Conservation (phyloP, 495 filamentous ascomycete genomes). For the Lasiosphaeria hispida region DNA sequence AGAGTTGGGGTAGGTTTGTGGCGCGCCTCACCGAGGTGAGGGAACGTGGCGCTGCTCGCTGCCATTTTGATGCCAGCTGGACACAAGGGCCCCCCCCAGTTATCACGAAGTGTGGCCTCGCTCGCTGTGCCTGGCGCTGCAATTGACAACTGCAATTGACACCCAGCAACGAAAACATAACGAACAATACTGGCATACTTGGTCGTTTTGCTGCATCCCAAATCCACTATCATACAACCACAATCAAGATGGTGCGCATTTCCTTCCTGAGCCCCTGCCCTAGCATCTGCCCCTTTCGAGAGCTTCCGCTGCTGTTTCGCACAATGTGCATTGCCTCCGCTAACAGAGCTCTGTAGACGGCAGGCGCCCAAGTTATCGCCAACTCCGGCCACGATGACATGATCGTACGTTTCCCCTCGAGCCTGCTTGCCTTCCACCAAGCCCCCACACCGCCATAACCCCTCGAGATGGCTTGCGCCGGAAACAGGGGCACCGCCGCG, state of each 20-base stretch:
- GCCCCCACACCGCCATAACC: neutral
- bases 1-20: neutral
- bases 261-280: neutral
- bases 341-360: slow-evolving; percentile 19
- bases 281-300: neutral
- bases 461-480: neutral
- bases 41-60: slow-evolving; percentile 15
- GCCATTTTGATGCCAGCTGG: slow-evolving; percentile 33
- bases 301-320: neutral
- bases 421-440: neutral
- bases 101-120: slow-evolving; percentile 4
- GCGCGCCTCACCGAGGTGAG: slow-evolving; percentile 17
- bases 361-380: slow-evolving; percentile 36
- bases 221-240: neutral
- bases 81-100: slow-evolving; percentile 22
- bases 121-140: neutral
- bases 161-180: neutral
- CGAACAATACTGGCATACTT: neutral
- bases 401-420: slow-evolving; percentile 71
- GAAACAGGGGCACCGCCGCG: no score
- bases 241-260: slow-evolving; percentile 15
- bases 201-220: no score
- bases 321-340: neutral
- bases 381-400: slow-evolving; percentile 86
- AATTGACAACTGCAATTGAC: slow-evolving; percentile 9